Base-by-base conservation (phyloP, 257 asterid genomes). In the Ilex asprella region DNA sequence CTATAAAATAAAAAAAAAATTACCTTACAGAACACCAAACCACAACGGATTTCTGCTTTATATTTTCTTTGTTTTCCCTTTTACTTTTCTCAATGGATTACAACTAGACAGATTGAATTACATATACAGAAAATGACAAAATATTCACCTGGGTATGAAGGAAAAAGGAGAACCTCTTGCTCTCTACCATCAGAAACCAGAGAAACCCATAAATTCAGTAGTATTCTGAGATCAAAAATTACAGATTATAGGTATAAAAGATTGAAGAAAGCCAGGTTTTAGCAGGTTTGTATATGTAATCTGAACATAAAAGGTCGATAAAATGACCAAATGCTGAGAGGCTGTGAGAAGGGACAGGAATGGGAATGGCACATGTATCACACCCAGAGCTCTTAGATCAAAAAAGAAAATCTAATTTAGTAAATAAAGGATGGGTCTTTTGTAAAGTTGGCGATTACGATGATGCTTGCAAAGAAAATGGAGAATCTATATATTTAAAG, bases 121-220 rank as follows among this genome's bases (percentile, higher is more conserved):
- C 58, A 64, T 2, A 53, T 2, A 7, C 15, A 58, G 62, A 8
- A 30, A 64, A 58, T 27, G 60, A 35, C 30, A 66, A 63, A 58
- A 65, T 2, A 57, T 59, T 67, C 73, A 84, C 89, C 86, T 80
- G 67, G 75, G 43, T 53, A 72, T 66, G 79, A 82, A 78, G 89
- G 56, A 87, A 75, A 68, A 39, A 7, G 27, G 5, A 65, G 57
- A 79, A 73, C 64, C 67, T 71, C 72, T 52, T 54, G 63, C 71
- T 63, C 70, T 65, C 59, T 29, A n/a, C 72, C 60, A 70, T 73
- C 59, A 65, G 58, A 59, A 55, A 65, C 64, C 67, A 67, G 71
- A 73, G 65, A 56, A 16, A 65, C 73, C 59, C 46, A 59, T 62
- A 32, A 55, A 31, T 58, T 73, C 12, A 59, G 56, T 62, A 73